Conservation (phyloP, 2,329 filamentous ascomycete genomes). For the Juglanconis oblonga region DNA sequence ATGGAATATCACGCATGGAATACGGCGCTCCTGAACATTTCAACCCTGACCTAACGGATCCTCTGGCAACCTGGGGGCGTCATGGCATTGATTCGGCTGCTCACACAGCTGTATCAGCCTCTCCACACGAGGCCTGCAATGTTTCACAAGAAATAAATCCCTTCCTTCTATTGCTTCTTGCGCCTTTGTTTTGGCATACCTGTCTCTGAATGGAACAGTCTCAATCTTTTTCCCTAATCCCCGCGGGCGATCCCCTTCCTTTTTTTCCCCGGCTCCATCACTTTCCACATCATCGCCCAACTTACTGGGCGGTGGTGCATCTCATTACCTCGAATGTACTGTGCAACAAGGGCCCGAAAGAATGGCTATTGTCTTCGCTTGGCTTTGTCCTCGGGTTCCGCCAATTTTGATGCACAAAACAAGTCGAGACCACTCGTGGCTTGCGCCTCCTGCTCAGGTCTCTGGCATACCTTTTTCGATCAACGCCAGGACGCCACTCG, state of each 20-base stretch:
- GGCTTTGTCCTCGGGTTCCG: background rate
- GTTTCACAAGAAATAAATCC: background rate
- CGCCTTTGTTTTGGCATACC: constrained; percentile 6
- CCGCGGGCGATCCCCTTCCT: background rate
- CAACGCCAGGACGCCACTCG: constrained; percentile 12
- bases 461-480: constrained; percentile 8
- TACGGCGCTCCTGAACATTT: no score
- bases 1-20: no score
- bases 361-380: background rate
- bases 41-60: no score
- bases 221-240: background rate
- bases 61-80: no score
- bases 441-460: constrained; percentile 14
- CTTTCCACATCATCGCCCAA: no score
- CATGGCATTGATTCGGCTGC: no score
- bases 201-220: background rate
- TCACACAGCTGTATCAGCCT: no score
- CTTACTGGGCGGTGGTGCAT: no score
- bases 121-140: no score
- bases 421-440: background rate
- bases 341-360: background rate
- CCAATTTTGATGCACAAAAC: background rate
- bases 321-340: no score
- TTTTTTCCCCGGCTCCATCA: background rate
- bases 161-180: background rate